Base-by-base conservation (phyloP, 768 basidiomycete genomes). In the Collybia sordida region DNA sequence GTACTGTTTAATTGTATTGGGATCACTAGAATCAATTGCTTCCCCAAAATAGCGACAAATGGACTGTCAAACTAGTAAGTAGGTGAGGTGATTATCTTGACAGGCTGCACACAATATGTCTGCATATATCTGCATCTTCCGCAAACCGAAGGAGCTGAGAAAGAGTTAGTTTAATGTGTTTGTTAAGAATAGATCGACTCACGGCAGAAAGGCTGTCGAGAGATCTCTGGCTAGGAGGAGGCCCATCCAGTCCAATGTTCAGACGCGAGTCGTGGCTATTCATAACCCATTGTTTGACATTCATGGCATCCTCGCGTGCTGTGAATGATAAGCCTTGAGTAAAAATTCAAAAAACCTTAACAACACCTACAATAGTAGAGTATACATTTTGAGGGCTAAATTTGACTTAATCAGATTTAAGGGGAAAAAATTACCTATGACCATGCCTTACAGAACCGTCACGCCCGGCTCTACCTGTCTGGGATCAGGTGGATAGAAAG, bases 41-140 rank as follows among this genome's bases (percentile, higher is more conserved):
- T 93, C 91, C 1, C 88, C 91, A 55, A 93, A 93, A 62, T 89
- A 90, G 40, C 80, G 81, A 59, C 91, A 92, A 50, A 93, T 85
- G 1, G 77, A 72, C 87, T 92, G 44, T 40, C 8, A 37, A 42
- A 38, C 23, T 45, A 8, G 31, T 43, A 37, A 40, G 31, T 24
- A 15, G 22, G n/a, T 17, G 40, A 22, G n/a, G n/a, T 17, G 24
- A 18, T 11, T 14, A 31, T 2, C 31, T 12, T 31, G 31, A 39
- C 42, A 35, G 17, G 24, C 21, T 19, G 67, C 85, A 53, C 56
- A 90, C 89, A 21, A 90, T 72, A 67, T 93, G 90, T 34, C 90
- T 72, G 63, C 90, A 93, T 3, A 74, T 64, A 6, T 72, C 64
- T 1, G 69, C 67, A 43, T 74, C 78, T 64, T 93, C 90, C 3